Percentiles rank a stretch among this genome's conserved stretches.
phyloP scores from a whole-genome alignment of 2,329 filamentous ascomycete genomes.

The Clonostachys sp. region DNA sequence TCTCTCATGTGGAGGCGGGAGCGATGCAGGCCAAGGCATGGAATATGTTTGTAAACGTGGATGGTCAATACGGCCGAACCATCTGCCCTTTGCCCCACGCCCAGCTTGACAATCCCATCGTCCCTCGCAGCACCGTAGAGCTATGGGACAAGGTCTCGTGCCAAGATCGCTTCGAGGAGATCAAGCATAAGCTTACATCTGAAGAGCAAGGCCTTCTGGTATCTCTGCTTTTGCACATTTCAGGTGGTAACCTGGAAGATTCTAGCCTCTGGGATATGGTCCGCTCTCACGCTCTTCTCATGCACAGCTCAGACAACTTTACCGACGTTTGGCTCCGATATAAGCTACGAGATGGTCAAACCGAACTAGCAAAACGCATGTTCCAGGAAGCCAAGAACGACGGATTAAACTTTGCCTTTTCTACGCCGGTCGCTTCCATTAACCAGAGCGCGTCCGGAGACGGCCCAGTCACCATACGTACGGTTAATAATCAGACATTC shows the following conservation, averaged over 20 bases:
- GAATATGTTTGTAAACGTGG: slow-evolving; percentile 16
- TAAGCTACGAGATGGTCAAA: slow-evolving; percentile 20
- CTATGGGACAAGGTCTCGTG: slow-evolving; percentile 16
- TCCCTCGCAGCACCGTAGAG: slow-evolving; percentile 6
- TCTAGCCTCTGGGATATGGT: slow-evolving; percentile 12
- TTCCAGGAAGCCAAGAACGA: slow-evolving; percentile 15
- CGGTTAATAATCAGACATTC: slow-evolving; percentile 4
- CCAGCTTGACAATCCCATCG: slow-evolving; percentile 3
- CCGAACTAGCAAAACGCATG: slow-evolving; percentile 13
- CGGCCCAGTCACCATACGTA: neutral
- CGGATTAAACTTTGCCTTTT: slow-evolving; percentile 17
- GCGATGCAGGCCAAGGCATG: slow-evolving; percentile 12
- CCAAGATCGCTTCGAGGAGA: slow-evolving; percentile 15
- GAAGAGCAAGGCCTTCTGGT: slow-evolving; percentile 16
- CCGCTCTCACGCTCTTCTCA: slow-evolving; percentile 11
- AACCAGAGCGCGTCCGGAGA: neutral
- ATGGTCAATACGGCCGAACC: slow-evolving; percentile 13
- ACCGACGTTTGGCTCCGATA: slow-evolving; percentile 11
- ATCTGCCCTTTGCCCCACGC: slow-evolving; percentile 18
- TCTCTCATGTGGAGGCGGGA: slow-evolving; percentile 16
- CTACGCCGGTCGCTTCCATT: slow-evolving; percentile 9
- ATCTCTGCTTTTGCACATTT: slow-evolving; percentile 15
- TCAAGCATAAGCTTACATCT: slow-evolving; percentile 18
- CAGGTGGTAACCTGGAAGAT: slow-evolving; percentile 15
- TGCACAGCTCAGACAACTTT: slow-evolving; percentile 13